Conservation (phyloP, 805 yeast species). For the Starmerella roubikii region DNA sequence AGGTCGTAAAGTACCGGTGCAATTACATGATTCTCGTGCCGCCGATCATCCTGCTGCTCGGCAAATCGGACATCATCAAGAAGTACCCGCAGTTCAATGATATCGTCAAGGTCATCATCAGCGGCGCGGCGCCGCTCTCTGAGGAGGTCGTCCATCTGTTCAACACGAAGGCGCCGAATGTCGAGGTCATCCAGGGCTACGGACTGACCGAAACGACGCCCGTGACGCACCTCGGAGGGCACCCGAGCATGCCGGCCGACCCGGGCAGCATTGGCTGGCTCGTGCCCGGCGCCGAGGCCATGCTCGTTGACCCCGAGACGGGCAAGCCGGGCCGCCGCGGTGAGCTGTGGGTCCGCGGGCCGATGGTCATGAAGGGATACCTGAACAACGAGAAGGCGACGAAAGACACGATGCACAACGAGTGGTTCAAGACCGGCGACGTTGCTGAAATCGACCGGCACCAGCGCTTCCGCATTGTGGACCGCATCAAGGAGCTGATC, state of each 20-base stretch:
- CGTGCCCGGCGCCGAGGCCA: conserved; percentile 36
- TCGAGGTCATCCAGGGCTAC: conserved; percentile 19
- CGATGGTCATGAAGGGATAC: conserved; percentile 40
- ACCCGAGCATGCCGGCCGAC: conserved; percentile 30
- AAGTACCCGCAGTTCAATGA: conserved; percentile 31
- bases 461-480: conserved; percentile 37
- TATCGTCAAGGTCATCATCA: conserved; percentile 26
- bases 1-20: conserved; percentile 25
- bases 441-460: conserved; percentile 30
- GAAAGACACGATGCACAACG: conserved; percentile 29
- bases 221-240: conserved; percentile 30
- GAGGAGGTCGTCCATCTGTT: conserved; percentile 11
- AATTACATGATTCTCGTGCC: conserved; percentile 31
- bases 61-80: conserved; percentile 34
- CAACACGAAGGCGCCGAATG: conserved; percentile 9
- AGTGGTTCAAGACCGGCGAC: conserved; percentile 50
- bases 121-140: conserved; percentile 37
- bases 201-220: conserved; percentile 57
- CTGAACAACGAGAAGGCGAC: conserved; percentile 39
- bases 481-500: conserved; percentile 55
- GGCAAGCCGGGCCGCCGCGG: conserved; percentile 38
- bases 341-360: conserved; percentile 45
- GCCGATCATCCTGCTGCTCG: conserved; percentile 34
- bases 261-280: conserved; percentile 37
- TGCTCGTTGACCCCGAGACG: conserved; percentile 29